A percentile compares a stretch with the other conserved stretches of the same genome.
These are phyloP conservation scores for Rhizophagus clarus DNA, from an alignment of 192 early-diverging fungal genomes.

Conservation along the genomic window DNA sequence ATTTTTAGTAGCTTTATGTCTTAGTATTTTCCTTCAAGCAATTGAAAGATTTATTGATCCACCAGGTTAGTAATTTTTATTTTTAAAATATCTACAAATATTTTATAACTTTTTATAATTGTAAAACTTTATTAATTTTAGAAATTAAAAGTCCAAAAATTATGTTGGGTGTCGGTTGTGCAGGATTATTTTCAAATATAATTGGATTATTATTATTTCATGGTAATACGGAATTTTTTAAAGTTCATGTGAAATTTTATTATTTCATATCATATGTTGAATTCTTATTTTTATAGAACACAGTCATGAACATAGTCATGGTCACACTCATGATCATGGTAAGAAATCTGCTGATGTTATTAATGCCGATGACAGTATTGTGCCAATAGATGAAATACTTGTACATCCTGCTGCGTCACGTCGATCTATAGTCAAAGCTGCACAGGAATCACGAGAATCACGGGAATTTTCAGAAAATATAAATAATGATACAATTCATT, in stretches of 20 bases:
- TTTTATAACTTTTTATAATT: too few relatives aligned
- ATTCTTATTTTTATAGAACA: conserved; percentile 39
- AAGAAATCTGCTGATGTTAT: conserved; percentile 7
- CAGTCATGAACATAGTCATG: conserved; percentile 62
- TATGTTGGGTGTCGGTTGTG: conserved; percentile 77
- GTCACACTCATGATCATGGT: conserved; percentile 32
- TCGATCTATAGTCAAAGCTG: conserved; percentile 52
- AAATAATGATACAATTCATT: conserved; percentile 13
- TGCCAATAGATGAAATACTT: conserved; percentile 43
- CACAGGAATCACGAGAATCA: conserved; percentile 32
- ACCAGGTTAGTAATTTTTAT: conserved; percentile 43
- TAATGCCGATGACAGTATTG: neutral
- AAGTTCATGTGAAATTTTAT: neutral
- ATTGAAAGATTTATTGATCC: conserved; percentile 79
- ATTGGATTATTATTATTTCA: conserved; percentile 84
- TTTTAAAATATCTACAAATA: conserved; percentile 63
- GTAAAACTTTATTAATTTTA: conserved; percentile 69
- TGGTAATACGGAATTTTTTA: conserved; percentile 39
- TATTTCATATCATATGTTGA: neutral
- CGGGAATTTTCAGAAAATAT: neutral
- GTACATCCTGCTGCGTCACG: conserved; percentile 55
- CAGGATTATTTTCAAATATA: conserved; percentile 78
- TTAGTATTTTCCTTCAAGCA: conserved; percentile 86
- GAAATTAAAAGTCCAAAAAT: conserved; percentile 70
- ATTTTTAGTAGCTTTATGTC: conserved; percentile 86